Conservation (phyloP, 2,329 filamentous ascomycete genomes). For the Trichoderma citrinoviride region DNA sequence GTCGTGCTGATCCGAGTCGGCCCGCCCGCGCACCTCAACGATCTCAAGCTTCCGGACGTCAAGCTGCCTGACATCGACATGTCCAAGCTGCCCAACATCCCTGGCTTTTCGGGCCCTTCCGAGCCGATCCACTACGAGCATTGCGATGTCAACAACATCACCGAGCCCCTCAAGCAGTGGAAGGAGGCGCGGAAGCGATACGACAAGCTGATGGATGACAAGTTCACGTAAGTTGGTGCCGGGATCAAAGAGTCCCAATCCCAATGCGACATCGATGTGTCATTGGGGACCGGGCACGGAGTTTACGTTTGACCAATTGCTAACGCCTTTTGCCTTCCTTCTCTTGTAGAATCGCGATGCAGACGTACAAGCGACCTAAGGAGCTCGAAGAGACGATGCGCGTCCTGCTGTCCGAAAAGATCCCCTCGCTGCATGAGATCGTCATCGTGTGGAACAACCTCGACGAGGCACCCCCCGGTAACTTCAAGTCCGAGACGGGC, state of each 20-base stretch:
- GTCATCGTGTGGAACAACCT: slow-evolving; percentile 33
- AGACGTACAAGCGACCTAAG: slow-evolving; percentile 30
- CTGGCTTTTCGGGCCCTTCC: not conserved
- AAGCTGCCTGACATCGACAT: slow-evolving; percentile 20
- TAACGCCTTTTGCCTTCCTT: not conserved
- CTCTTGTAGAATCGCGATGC: slow-evolving; percentile 28
- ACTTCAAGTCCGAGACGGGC: slow-evolving; percentile 26
- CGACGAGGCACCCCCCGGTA: slow-evolving; percentile 26
- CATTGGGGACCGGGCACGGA: not conserved
- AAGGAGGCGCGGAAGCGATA: slow-evolving; percentile 33
- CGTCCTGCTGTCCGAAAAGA: slow-evolving; percentile 24
- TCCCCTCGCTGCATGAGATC: slow-evolving; percentile 32
- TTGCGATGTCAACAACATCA: slow-evolving; percentile 18
- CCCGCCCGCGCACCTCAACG: slow-evolving; percentile 7
- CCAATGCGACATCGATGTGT: not conserved
- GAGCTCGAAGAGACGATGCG: slow-evolving; percentile 29
- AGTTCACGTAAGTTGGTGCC: slow-evolving; percentile 29
- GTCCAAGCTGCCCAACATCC: slow-evolving; percentile 6
- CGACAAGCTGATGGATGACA: slow-evolving; percentile 38
- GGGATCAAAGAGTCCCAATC: not conserved
- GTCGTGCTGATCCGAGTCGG: slow-evolving; percentile 17
- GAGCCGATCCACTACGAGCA: not conserved
- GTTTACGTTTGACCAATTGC: not conserved
- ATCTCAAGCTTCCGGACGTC: slow-evolving; percentile 8
- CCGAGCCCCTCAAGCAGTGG: slow-evolving; percentile 11